A percentile compares a stretch with the other conserved stretches of the same genome.
Conservation (phyloP, 768 basidiomycete genomes). For the Boletus rex-veris region DNA sequence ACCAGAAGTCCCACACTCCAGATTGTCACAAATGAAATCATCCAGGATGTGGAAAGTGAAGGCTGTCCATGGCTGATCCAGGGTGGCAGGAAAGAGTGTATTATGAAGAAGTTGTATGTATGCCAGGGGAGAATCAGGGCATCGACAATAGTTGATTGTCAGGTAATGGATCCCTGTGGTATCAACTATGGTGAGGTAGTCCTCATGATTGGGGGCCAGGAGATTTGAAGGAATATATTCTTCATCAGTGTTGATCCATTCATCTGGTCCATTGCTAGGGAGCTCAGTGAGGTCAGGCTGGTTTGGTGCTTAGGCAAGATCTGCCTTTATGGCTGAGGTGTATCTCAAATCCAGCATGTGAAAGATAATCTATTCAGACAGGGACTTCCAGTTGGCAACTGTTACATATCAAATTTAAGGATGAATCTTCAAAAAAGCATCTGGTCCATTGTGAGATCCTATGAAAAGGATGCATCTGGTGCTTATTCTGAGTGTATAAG, state of each 20-base stretch:
- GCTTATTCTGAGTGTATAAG: background rate
- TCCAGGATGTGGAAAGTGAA: constrained; percentile 20
- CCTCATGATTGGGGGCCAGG: too few relatives aligned
- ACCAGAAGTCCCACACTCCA: constrained; percentile 13
- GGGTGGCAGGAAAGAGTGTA: background rate
- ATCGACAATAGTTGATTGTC: background rate
- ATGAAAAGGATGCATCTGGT: background rate
- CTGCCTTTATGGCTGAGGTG: too few relatives aligned
- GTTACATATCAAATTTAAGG: background rate
- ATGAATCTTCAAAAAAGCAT: background rate
- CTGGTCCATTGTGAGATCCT: background rate
- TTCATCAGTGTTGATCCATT: too few relatives aligned
- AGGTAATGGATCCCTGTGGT: too few relatives aligned
- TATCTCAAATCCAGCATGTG: too few relatives aligned
- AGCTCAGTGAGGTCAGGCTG: too few relatives aligned
- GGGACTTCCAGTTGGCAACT: too few relatives aligned
- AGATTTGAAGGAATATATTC: too few relatives aligned
- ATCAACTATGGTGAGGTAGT: too few relatives aligned
- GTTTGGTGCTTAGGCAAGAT: too few relatives aligned
- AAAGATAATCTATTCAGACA: too few relatives aligned
- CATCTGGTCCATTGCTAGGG: too few relatives aligned
- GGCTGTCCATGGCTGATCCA: background rate
- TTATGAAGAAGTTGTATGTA: background rate
- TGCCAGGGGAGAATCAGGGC: background rate
- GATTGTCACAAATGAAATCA: constrained; percentile 14